Conservation (phyloP, 2,329 filamentous ascomycete genomes). For the Sporothrix dimorphospora region DNA sequence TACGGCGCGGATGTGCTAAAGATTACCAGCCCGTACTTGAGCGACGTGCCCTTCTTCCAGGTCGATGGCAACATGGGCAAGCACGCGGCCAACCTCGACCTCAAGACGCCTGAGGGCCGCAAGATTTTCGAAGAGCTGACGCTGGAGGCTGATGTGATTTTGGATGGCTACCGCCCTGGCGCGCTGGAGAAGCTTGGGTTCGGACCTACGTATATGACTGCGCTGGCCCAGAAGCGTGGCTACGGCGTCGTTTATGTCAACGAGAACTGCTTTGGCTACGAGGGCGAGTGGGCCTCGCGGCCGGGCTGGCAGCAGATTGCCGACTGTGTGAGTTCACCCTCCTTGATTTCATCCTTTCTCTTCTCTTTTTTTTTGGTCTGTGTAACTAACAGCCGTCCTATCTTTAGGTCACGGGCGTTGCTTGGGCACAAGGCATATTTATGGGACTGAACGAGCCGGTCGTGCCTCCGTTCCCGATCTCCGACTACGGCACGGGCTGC, state of each 20-base stretch:
- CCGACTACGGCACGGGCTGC: conserved; percentile 71
- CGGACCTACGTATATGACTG: conserved; percentile 46
- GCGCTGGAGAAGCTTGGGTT: conserved; percentile 49
- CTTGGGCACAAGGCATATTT: conserved; percentile 64
- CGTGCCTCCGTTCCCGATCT: conserved; percentile 66
- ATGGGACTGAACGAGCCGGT: conserved; percentile 66
- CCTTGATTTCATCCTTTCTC: background rate
- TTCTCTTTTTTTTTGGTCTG: background rate
- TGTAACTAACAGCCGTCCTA: conserved; percentile 1
- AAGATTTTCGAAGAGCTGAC: conserved; percentile 52
- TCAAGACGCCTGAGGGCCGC: conserved; percentile 53
- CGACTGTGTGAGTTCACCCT: conserved; percentile 49
- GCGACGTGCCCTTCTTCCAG: conserved; percentile 47
- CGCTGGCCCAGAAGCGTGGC: conserved; percentile 45
- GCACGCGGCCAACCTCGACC: conserved; percentile 51
- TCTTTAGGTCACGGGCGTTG: conserved; percentile 51
- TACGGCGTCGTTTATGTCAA: conserved; percentile 52
- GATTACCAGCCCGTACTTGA: conserved; percentile 48
- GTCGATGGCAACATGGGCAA: conserved; percentile 52
- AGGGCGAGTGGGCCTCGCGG: conserved; percentile 50
- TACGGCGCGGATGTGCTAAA: conserved; percentile 53
- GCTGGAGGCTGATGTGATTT: conserved; percentile 54
- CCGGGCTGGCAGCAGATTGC: conserved; percentile 58
- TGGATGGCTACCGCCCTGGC: conserved; percentile 56
- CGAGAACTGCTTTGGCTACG: conserved; percentile 61